Evolutionary conservation across 495 filamentous ascomycete species (phyloP), one percentile per base, ranked within the genome.

Genomic region (Aspergillus campestris): DNA sequence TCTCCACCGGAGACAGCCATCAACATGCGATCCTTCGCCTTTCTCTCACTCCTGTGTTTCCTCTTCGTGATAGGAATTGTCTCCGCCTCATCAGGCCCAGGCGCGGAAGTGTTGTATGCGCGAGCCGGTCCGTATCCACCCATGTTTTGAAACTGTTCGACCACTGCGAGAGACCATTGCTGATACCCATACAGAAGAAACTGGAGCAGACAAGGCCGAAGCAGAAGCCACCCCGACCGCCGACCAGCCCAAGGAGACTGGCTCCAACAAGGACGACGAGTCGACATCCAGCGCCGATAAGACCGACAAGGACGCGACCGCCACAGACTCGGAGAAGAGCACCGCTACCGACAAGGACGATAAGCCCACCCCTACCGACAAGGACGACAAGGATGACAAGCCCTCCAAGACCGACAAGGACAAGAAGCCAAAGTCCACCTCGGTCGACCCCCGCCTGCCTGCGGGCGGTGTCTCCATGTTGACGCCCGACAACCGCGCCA

Each of bases 381-480:
- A 39, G 42, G 24, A 51, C 57, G 3, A 50, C 41, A 6, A 58
- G 58, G 52, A 28, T 58, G 48, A 31, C 42, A 15, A 45, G 11
- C 53, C 58, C 13, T 58, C 57, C 27, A 70, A 73, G 15, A 59
- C 65, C 18, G 58, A 60, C 6, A 51, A 31, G 27, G 61, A 57
- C 18, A 58, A 67, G 5, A 61, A 70, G 9, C 74, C 71, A 28
- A 75, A 73, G 28, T 76, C 70, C 12, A 73, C 69, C 31, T 74
- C 73, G 28, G 75, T 64, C 65, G 69, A 84, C 65, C 61, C 81
- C 9, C 69, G 74, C 42, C 69, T 82, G 40, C 77, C 80, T 11
- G 71, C 82, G 3, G 92, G 92, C 30, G 81, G 81, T 45, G 75
- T 95, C 28, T 71, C 77, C n/a, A 88, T 97, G 87, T 64, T 89